Percentiles rank a stretch among this genome's conserved stretches.
phyloP scores from a whole-genome alignment of 768 basidiomycete species.

The Lyophyllum atratum region DNA sequence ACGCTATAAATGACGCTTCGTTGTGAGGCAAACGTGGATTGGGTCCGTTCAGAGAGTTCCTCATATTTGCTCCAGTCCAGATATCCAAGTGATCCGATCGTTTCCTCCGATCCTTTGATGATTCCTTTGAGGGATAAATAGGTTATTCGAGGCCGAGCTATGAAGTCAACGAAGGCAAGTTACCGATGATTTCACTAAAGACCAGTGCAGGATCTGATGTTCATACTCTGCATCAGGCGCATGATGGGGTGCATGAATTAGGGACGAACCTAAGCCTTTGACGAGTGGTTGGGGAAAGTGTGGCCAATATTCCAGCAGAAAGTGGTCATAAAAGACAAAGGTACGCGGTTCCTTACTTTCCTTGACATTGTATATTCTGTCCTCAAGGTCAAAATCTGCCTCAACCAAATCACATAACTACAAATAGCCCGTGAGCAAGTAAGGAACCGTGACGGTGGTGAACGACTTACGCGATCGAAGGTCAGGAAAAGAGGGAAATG shows the following conservation, averaged over 20 bases:
- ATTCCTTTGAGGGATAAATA: slow-evolving; percentile 42
- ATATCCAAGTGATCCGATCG: slow-evolving; percentile 37
- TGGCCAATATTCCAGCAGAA: slow-evolving; percentile 57
- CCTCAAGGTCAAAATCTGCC: slow-evolving; percentile 37
- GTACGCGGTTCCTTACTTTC: slow-evolving; percentile 11
- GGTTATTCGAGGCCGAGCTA: not conserved
- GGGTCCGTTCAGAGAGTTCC: slow-evolving; percentile 49
- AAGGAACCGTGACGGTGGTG: not conserved
- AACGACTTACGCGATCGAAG: slow-evolving; percentile 52
- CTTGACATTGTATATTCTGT: not conserved
- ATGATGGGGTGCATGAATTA: not conserved
- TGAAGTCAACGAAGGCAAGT: slow-evolving; percentile 7
- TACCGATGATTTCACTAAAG: slow-evolving; percentile 68
- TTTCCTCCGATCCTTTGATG: slow-evolving; percentile 67
- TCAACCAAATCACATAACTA: slow-evolving; percentile 54
- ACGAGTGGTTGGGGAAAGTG: slow-evolving; percentile 52
- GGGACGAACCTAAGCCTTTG: slow-evolving; percentile 52
- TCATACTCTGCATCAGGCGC: not conserved
- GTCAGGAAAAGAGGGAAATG: slow-evolving; percentile 76
- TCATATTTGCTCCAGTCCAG: slow-evolving; percentile 48
- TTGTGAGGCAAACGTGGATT: slow-evolving; percentile 54
- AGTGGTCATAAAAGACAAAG: slow-evolving; percentile 48
- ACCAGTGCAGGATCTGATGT: slow-evolving; percentile 58
- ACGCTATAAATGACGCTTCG: slow-evolving; percentile 51
- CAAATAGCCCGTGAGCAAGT: not conserved